A percentile compares a stretch with the other conserved stretches of the same genome.
Conservation (phyloP, 75 land plant species). For the Larix kaempferi region DNA sequence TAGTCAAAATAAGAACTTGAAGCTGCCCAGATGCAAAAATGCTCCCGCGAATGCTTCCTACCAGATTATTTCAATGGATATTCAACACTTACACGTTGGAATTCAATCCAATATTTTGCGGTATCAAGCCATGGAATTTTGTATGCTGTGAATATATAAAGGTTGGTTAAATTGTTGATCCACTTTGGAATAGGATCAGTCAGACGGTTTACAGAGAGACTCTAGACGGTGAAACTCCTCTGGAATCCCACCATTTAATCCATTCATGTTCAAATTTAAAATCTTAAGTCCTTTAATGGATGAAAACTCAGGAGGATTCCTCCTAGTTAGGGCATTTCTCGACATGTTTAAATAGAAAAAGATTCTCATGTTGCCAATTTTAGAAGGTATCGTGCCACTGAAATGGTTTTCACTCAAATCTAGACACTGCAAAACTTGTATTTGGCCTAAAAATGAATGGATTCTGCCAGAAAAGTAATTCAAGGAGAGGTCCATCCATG, state of each 20-base stretch:
- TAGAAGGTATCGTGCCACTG: constrained; percentile 36
- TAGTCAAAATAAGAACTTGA: constrained; percentile 48
- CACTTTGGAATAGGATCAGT: constrained; percentile 40
- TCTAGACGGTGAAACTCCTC: background rate
- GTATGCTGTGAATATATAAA: constrained; percentile 56
- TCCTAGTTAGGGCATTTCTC: constrained; percentile 38
- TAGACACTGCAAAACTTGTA: constrained; percentile 51
- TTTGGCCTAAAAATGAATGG: too few species aligned
- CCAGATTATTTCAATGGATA: constrained; percentile 65
- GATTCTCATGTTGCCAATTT: too few species aligned
- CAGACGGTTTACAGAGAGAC: constrained; percentile 16
- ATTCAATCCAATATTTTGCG: constrained; percentile 37
- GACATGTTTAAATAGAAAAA: too few species aligned
- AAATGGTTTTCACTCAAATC: constrained; percentile 63
- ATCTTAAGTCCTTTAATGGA: constrained; percentile 31
- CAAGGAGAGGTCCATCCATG: too few species aligned
- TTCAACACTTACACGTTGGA: constrained; percentile 50
- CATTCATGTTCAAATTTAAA: constrained; percentile 48
- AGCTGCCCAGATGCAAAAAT: constrained; percentile 51
- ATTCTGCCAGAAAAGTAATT: too few species aligned
- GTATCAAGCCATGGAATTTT: constrained; percentile 61
- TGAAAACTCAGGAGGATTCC: constrained; percentile 43
- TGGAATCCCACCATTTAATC: constrained; percentile 46
- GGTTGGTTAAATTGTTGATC: constrained; percentile 41
- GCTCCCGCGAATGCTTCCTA: constrained; percentile 57